These are phyloP conservation scores for Fraxinus cuspidata DNA, from an alignment of 257 asterid species.

Conservation along the genomic window DNA sequence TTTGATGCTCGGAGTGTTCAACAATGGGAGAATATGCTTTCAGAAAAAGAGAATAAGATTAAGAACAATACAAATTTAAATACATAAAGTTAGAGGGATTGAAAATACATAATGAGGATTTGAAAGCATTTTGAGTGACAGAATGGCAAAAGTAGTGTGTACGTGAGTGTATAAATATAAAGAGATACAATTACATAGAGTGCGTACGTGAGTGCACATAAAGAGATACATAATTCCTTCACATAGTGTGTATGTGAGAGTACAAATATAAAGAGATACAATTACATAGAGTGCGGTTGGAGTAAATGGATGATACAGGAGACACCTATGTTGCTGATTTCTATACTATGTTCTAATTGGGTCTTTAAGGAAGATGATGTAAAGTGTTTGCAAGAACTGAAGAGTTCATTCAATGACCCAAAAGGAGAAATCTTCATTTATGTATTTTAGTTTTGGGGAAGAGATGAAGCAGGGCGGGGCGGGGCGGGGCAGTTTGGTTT, in stretches of 20 bases:
- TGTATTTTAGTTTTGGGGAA: too few relatives aligned
- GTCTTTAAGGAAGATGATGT: too few relatives aligned
- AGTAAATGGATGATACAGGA: slow-evolving; percentile 25
- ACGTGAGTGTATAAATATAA: not conserved
- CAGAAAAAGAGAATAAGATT: not conserved
- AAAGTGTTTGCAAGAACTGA: too few relatives aligned
- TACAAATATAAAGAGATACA: not conserved
- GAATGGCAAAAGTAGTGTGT: not conserved
- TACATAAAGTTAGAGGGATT: not conserved
- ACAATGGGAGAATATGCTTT: slow-evolving; percentile 25
- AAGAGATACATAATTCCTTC: too few relatives aligned
- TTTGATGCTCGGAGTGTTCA: not conserved
- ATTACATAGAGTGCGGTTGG: not conserved
- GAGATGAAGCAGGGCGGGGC: too few relatives aligned
- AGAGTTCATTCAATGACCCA: too few relatives aligned
- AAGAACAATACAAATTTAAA: too few relatives aligned
- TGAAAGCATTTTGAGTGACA: slow-evolving; percentile 32
- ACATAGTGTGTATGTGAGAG: not conserved
- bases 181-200: not conserved
- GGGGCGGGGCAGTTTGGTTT: too few relatives aligned
- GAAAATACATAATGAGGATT: slow-evolving; percentile 12
- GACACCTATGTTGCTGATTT: too few relatives aligned
- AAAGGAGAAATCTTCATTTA: too few relatives aligned
- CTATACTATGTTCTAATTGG: too few relatives aligned
- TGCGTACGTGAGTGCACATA: too few relatives aligned